phyloP scores from a whole-genome alignment of 2,329 filamentous ascomycete genomes.

The Bipolaris bicolor region DNA sequence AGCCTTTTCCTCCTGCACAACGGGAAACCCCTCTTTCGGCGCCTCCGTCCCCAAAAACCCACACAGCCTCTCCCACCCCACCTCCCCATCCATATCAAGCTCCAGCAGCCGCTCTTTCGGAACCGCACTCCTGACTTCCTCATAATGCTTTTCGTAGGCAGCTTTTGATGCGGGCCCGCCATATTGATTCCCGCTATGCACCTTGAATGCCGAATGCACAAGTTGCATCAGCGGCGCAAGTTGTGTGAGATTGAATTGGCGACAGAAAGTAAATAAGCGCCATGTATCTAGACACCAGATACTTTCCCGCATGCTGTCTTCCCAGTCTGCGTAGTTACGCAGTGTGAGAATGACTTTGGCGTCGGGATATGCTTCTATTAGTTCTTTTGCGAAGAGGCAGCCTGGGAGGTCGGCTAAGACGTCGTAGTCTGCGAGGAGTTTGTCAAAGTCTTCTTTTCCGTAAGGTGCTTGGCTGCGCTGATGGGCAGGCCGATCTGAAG shows the following conservation, averaged over 20 bases:
- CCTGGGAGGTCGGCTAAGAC: constrained; percentile 41
- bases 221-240: constrained; percentile 33
- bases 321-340: constrained; percentile 37
- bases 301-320: constrained; percentile 32
- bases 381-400: constrained; percentile 35
- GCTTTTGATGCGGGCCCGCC: constrained; percentile 26
- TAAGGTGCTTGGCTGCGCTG: constrained; percentile 27
- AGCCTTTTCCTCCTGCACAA: constrained; percentile 26
- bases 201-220: constrained; percentile 30
- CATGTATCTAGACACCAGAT: constrained; percentile 36
- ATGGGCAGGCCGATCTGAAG: constrained; percentile 14
- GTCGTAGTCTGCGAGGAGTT: constrained; percentile 54
- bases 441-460: constrained; percentile 53
- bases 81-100: constrained; percentile 26
- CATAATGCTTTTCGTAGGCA: constrained; percentile 36
- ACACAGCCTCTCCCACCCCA: constrained; percentile 38
- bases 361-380: constrained; percentile 41
- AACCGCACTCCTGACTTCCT: constrained; percentile 31
- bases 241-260: constrained; percentile 28
- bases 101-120: constrained; percentile 32
- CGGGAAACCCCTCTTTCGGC: constrained; percentile 29
- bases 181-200: constrained; percentile 33
- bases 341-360: constrained; percentile 45
- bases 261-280: constrained; percentile 26
- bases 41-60: constrained; percentile 33